phyloP scores from a whole-genome alignment of 192 early-diverging fungal genomes.

The Backusella mclennaniae region DNA sequence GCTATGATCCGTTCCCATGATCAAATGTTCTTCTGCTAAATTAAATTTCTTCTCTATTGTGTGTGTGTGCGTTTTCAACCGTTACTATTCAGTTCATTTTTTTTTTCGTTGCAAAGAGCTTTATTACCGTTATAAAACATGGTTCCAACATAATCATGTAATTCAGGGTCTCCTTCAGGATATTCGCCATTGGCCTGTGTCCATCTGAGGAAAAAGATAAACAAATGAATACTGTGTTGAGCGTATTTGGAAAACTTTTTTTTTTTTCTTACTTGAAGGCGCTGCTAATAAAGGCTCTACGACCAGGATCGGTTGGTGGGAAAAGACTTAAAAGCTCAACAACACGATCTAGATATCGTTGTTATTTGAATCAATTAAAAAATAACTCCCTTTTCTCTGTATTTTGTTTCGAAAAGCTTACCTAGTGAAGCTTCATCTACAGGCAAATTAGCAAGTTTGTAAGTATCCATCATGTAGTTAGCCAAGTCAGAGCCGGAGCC shows the following conservation, averaged over 20 bases:
- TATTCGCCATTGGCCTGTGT: slow-evolving; percentile 53
- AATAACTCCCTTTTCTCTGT: neutral
- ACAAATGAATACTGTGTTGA: too few relatives aligned
- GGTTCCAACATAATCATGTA: slow-evolving; percentile 74
- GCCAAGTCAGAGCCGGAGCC: slow-evolving; percentile 83
- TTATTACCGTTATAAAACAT: slow-evolving; percentile 61
- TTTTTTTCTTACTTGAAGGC: slow-evolving; percentile 46
- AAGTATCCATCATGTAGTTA: slow-evolving; percentile 81
- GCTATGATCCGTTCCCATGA: slow-evolving; percentile 82
- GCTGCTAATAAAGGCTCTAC: slow-evolving; percentile 52
- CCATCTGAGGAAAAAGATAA: slow-evolving; percentile 47
- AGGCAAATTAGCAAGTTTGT: slow-evolving; percentile 60
- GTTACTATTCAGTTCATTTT: neutral
- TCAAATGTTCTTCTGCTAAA: slow-evolving; percentile 84
- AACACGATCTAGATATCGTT: slow-evolving; percentile 42
- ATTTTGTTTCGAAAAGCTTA: slow-evolving; percentile 21
- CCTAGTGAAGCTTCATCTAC: slow-evolving; percentile 71
- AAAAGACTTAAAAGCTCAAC: slow-evolving; percentile 66
- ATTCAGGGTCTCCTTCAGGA: slow-evolving; percentile 61
- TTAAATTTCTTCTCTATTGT: slow-evolving; percentile 48
- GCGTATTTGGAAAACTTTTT: too few relatives aligned
- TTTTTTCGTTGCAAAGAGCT: neutral
- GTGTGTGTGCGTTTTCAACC: neutral
- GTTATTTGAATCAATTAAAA: neutral
- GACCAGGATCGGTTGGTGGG: slow-evolving; percentile 44